Base-by-base conservation (phyloP, 495 filamentous ascomycete species). In the Daldinia decipiens region DNA sequence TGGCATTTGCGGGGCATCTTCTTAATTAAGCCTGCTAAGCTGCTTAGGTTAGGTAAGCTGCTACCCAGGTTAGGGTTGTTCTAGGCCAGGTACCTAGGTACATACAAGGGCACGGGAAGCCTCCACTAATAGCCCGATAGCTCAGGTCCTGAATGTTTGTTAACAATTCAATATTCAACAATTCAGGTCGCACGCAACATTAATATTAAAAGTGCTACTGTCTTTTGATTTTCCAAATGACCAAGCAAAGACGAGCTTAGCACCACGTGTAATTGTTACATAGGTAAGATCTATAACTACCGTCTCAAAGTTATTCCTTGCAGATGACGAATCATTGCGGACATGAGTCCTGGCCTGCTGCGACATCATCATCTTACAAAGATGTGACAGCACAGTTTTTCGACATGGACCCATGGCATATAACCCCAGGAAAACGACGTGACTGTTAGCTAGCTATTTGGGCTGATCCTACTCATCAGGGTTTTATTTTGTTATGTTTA, bases 1-100 rank as follows among this genome's bases (percentile, higher is more conserved):
- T n/a, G n/a, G n/a, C n/a, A n/a, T n/a, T 67, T 61, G 65, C 52
- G 70, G 70, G 70, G 70, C 65, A 69, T 56, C n/a, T n/a, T n/a
- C 29, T 57, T 45, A 52, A 39, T 36, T 54, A 43, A 67, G 32
- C 38, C 8, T 40, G 24, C 38, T 36, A 34, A 34, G 12, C 12
- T 36, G 11, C 11, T 27, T 27, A 27, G 2, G 26, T 27, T 27
- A 27, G 2, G 26, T 36, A 36, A 45, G 39, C 29, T 17, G 40
- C 45, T 63, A 19, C n/a, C n/a, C n/a, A n/a, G n/a, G n/a, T n/a
- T n/a, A n/a, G n/a, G 24, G 36, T 26, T n/a, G 13, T 24, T 58
- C 21, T 57, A 36, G n/a, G 19, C 32, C 54, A 57, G 54, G 32
- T 24, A 36, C 12, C 2, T n/a, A n/a, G n/a, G 21, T 24, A 24